Percentiles rank a stretch among this genome's conserved stretches.
Evolutionary conservation across 129 eudicot genomes (phyloP).

Genomic region (Saposhnikovia divaricata): DNA sequence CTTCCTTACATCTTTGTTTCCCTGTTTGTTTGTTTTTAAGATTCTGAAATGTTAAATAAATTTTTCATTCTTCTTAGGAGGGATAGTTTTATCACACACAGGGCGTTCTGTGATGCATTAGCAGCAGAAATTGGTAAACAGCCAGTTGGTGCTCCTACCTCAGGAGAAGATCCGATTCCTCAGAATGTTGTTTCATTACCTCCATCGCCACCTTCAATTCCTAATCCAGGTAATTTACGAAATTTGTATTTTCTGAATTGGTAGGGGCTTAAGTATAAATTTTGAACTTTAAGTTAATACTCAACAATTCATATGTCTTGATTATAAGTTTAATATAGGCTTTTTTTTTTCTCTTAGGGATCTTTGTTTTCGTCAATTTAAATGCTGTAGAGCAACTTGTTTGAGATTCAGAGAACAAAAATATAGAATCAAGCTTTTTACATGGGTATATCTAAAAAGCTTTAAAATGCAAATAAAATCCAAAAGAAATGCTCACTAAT

Average conservation of each 20-base stretch:
- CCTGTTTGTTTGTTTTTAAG: not conserved
- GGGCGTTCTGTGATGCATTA: slow-evolving; percentile 91
- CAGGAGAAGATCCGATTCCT: slow-evolving; percentile 37
- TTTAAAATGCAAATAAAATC: too few relatives aligned
- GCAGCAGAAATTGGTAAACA: slow-evolving; percentile 67
- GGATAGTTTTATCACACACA: slow-evolving; percentile 92
- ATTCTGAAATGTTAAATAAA: slow-evolving; percentile 13
- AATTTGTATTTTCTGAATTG: slow-evolving; percentile 6
- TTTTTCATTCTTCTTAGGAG: slow-evolving; percentile 46
- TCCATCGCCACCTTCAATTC: slow-evolving; percentile 29
- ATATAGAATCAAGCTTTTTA: not conserved
- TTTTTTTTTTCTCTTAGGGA: too few relatives aligned
- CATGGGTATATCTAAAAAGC: not conserved
- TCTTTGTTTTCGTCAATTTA: too few relatives aligned
- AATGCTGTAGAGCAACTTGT: not conserved
- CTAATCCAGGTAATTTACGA: slow-evolving; percentile 52
- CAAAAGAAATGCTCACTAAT: not conserved
- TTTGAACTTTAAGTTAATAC: slow-evolving; percentile 5
- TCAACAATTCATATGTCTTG: slow-evolving; percentile 17
- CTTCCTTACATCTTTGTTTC: not conserved
- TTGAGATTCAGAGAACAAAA: not conserved
- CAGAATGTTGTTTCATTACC: slow-evolving; percentile 31
- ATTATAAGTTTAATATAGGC: slow-evolving; percentile 7
- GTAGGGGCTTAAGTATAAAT: slow-evolving; percentile 6
- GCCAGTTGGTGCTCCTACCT: slow-evolving; percentile 31